phyloP scores from a whole-genome alignment of 2,329 filamentous ascomycete species.

The Rhexocercosporidium sp. region DNA sequence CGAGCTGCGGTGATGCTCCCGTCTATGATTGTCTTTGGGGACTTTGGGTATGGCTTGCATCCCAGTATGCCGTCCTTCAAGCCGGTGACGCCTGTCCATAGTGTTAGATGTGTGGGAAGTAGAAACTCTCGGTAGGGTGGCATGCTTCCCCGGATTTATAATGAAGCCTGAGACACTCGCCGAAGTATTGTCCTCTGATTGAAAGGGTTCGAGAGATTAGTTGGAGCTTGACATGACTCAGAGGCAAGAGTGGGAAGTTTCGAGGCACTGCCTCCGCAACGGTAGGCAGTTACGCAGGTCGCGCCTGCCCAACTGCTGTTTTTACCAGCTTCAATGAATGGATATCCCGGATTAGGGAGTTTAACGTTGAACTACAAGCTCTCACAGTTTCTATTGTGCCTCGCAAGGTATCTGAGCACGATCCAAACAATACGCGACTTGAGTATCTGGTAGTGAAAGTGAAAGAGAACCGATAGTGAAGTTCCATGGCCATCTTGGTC shows the following conservation, averaged over 20 bases:
- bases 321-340: not conserved
- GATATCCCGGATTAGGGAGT: not conserved
- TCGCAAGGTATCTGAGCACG: not conserved
- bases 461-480: not conserved
- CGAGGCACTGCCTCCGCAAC: not conserved
- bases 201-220: not conserved
- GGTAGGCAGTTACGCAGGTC: not conserved
- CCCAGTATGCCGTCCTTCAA: not conserved
- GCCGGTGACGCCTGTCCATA: slow-evolving; percentile 2
- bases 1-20: slow-evolving; percentile 1
- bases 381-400: not conserved
- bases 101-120: not conserved
- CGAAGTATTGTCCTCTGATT: not conserved
- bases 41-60: not conserved
- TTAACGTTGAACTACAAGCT: not conserved
- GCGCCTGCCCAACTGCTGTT: not conserved
- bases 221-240: not conserved
- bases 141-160: not conserved
- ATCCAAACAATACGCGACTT: not conserved
- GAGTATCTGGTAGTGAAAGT: not conserved
- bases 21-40: slow-evolving; percentile 10
- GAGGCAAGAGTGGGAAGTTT: not conserved
- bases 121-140: not conserved
- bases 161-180: not conserved
- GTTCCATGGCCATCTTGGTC: not conserved